Evolutionary conservation across 495 filamentous ascomycete species (phyloP).

Genomic region (Immersiella caudata): DNA sequence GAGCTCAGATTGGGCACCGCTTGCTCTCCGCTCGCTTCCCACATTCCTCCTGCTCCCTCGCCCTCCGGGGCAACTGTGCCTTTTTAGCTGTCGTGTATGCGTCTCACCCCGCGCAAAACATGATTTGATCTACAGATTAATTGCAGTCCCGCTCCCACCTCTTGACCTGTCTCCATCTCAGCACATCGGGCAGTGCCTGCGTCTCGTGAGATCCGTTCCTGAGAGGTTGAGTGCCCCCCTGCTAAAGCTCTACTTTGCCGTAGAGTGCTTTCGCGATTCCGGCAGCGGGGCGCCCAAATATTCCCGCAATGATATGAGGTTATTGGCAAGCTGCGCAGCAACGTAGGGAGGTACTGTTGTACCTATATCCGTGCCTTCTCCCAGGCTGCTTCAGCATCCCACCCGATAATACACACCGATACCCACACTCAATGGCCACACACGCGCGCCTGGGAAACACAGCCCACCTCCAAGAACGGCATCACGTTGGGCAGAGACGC

Average conservation of each 20-base stretch:
- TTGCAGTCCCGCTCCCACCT: constrained; percentile 17
- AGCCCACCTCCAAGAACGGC: constrained; percentile 1
- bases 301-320: constrained; percentile 11
- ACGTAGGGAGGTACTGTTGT: too few relatives aligned
- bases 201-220: constrained; percentile 19
- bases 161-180: neutral
- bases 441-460: neutral
- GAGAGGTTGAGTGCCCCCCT: neutral
- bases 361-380: neutral
- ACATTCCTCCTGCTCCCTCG: neutral
- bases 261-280: neutral
- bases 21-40: neutral
- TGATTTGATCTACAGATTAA: constrained; percentile 12
- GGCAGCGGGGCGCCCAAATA: neutral
- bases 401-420: neutral
- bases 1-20: neutral
- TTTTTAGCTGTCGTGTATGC: neutral
- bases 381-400: neutral
- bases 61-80: constrained; percentile 11
- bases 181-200: constrained; percentile 17
- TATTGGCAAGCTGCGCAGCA: constrained; percentile 2
- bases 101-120: neutral
- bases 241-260: neutral
- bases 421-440: neutral
- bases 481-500: constrained; percentile 17